Conservation (phyloP, 73 alveolate species). For the Paramecium primaurelia region DNA sequence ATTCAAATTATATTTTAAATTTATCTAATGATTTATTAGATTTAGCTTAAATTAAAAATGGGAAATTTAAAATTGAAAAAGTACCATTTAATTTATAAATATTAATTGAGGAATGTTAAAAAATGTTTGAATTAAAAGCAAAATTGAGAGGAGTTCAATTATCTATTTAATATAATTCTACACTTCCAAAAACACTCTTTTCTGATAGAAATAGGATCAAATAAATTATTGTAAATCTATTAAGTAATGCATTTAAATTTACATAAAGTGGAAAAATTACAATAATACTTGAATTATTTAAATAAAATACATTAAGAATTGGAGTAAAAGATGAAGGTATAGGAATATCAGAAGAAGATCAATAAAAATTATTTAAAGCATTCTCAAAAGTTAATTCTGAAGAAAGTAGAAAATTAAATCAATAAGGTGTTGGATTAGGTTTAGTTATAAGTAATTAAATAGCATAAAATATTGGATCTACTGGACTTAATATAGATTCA, state of each 20-base stretch:
- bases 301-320: background rate
- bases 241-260: constrained; percentile 67
- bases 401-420: background rate
- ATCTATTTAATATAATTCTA: background rate
- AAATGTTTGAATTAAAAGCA: constrained; percentile 43
- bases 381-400: constrained; percentile 61
- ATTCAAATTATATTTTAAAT: constrained; percentile 44
- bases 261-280: constrained; percentile 58
- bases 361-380: constrained; percentile 49
- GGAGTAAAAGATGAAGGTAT: constrained; percentile 67
- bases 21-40: constrained; percentile 60
- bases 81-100: constrained; percentile 15
- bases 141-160: background rate
- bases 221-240: constrained; percentile 56
- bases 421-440: constrained; percentile 70
- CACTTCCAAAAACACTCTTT: background rate
- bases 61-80: constrained; percentile 19
- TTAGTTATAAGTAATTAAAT: constrained; percentile 62
- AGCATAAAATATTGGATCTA: constrained; percentile 13
- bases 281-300: background rate
- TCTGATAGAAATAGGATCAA: constrained; percentile 64
- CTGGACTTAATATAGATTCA: background rate
- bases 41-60: constrained; percentile 50
- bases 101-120: background rate
- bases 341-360: constrained; percentile 61